phyloP scores from a whole-genome alignment of 345 rosid genomes.

The Clausena lansium region DNA sequence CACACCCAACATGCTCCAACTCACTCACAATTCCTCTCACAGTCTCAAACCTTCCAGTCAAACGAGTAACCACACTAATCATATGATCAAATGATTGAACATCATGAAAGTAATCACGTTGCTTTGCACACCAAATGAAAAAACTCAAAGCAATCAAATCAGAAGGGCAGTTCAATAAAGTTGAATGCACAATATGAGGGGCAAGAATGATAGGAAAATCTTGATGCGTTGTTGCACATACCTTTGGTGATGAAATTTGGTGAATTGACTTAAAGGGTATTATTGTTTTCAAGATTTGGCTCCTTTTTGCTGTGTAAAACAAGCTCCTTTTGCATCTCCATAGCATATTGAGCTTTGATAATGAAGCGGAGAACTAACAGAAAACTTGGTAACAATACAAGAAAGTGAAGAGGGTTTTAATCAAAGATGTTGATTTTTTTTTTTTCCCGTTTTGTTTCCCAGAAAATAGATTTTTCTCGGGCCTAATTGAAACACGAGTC shows the following conservation, averaged over 20 bases:
- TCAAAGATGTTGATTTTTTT: background rate
- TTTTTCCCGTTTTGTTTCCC: background rate
- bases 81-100: constrained; percentile 45
- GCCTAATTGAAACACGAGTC: background rate
- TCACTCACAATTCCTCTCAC: constrained; percentile 40
- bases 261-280: constrained; percentile 18
- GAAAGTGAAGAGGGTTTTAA: background rate
- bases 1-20: constrained; percentile 43
- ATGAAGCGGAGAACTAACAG: background rate
- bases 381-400: background rate
- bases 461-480: background rate
- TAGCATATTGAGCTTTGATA: constrained; percentile 29
- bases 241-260: constrained; percentile 16
- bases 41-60: constrained; percentile 26
- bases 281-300: constrained; percentile 16
- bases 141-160: constrained; percentile 59
- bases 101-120: constrained; percentile 51
- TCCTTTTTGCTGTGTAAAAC: constrained; percentile 5
- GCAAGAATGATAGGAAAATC: constrained; percentile 28
- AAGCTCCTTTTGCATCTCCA: constrained; percentile 38
- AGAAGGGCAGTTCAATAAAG: constrained; percentile 44
- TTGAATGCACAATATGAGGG: constrained; percentile 43
- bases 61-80: constrained; percentile 44
- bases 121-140: constrained; percentile 65
- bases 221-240: constrained; percentile 8